phyloP scores from a whole-genome alignment of 495 filamentous ascomycete species.

The Neurospora sp. region DNA sequence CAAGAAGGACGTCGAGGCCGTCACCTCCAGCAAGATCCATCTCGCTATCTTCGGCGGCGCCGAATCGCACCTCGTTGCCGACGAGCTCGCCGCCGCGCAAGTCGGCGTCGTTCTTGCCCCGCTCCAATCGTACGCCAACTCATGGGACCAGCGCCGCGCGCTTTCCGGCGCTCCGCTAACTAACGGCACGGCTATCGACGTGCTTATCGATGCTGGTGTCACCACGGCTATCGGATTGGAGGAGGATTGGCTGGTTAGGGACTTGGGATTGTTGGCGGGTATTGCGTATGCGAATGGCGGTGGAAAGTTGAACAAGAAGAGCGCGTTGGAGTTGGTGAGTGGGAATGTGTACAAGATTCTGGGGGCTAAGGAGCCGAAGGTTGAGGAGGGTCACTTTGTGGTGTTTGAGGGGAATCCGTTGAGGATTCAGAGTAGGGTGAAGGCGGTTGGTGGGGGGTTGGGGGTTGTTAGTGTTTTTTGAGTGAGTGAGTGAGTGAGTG shows the following conservation, averaged over 20 bases:
- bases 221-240: constrained; percentile 33
- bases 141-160: constrained; percentile 39
- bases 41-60: constrained; percentile 39
- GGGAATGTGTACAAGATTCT: constrained; percentile 40
- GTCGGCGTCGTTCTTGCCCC: constrained; percentile 42
- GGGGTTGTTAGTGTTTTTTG: constrained; percentile 24
- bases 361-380: constrained; percentile 23
- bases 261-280: constrained; percentile 38
- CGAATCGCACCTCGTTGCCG: constrained; percentile 38
- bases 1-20: constrained; percentile 24
- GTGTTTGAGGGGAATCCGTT: constrained; percentile 38
- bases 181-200: constrained; percentile 39
- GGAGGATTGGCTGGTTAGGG: constrained; percentile 41
- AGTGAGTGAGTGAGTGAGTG: background rate
- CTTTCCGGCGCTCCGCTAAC: constrained; percentile 42
- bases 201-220: constrained; percentile 36
- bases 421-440: constrained; percentile 31
- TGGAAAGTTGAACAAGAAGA: constrained; percentile 34
- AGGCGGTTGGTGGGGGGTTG: constrained; percentile 28
- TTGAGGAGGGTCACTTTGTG: constrained; percentile 27
- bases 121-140: constrained; percentile 27
- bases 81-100: constrained; percentile 32
- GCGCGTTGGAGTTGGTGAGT: constrained; percentile 28
- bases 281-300: constrained; percentile 40
- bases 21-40: constrained; percentile 15